Evolutionary conservation across 257 asterid species (phyloP), one percentile per base, ranked within the genome.

Genomic region (Salvia rosmarinus): DNA sequence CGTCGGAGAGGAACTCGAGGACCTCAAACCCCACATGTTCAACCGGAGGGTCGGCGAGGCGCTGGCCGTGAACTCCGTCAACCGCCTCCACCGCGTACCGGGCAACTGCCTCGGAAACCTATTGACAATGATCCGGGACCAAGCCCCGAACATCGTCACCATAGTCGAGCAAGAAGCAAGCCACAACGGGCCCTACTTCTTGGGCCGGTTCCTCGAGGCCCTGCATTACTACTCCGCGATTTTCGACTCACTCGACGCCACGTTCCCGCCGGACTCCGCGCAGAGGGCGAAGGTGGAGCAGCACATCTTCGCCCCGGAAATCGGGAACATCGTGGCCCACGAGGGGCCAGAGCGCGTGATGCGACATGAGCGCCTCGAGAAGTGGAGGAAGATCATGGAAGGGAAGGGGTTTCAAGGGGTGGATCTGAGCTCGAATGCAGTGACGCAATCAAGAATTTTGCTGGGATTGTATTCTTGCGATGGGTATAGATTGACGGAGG

Each of bases 81-180:
- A 83, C 76, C 70, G 95, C 52, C 86, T 90, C 63, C 94, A 90
- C 25, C 79, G 88, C 2, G 92, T 90, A 16, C 97, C 97, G 0
- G 79, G 77, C 0, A 76, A 81, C 67, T 76, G 81, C 58, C 68
- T 90, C 0, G 95, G 97, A 0, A 85, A 81, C 32, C 74, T 90
- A 42, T 58, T 90, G 39, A 72, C 78, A 20, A 85, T 90, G 94
- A 81, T 90, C 20, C 79, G 96, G 71, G 96, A 88, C 57, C 95
- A 88, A 63, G 96, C 96, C 1, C 96, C 96, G 2, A 90, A 88
- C 65, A 85, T 90, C 74, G 97, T 90, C 4, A 90, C 97, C 17
- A 81, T 90, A n/a, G 97, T 90, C 1, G 97, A 90, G 75, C 90
- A 87, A 78, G 97, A 90, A 52, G 96, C 97, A 5, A 88, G 94